Percentiles rank a stretch among this genome's conserved stretches.
phyloP scores from a whole-genome alignment of 305 asterid genomes.

The Solanum hybrid region DNA sequence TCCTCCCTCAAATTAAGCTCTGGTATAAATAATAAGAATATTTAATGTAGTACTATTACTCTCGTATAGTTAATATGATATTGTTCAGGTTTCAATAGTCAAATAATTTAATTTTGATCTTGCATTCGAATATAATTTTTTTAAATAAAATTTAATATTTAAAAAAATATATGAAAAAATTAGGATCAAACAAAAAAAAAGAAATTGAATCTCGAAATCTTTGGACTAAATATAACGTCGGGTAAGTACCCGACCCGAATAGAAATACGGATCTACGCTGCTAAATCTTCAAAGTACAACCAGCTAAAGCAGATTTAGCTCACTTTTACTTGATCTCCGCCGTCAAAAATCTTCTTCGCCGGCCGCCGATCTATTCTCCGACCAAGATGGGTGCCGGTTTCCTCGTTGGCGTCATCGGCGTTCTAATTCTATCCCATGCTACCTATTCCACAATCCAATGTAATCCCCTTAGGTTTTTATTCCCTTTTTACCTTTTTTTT shows the following conservation, averaged over 20 bases:
- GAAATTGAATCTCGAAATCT: not conserved
- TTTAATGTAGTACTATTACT: not conserved
- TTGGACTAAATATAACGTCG: not conserved
- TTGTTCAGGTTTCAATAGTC: accelerated
- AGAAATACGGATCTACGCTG: not conserved
- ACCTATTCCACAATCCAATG: slow-evolving; percentile 79
- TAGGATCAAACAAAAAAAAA: too few species aligned
- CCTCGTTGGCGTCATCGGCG: slow-evolving; percentile 54
- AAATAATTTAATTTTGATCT: accelerated
- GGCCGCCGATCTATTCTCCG: slow-evolving; percentile 14
- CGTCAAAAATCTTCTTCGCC: not conserved
- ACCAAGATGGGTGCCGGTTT: slow-evolving; percentile 46
- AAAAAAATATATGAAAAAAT: too few species aligned
- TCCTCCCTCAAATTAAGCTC: not conserved
- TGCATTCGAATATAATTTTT: too few species aligned
- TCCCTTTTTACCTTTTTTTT: not conserved
- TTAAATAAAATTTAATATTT: too few species aligned
- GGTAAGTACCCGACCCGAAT: not conserved
- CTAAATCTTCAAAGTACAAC: not conserved
- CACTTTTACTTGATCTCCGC: not conserved
- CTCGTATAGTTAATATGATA: too few species aligned
- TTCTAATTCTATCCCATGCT: slow-evolving; percentile 63
- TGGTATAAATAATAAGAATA: not conserved
- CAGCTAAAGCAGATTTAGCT: not conserved
- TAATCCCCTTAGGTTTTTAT: not conserved